Evolutionary conservation across 176 grass and related monocot species (phyloP).

Genomic region (Oryza nivara): DNA sequence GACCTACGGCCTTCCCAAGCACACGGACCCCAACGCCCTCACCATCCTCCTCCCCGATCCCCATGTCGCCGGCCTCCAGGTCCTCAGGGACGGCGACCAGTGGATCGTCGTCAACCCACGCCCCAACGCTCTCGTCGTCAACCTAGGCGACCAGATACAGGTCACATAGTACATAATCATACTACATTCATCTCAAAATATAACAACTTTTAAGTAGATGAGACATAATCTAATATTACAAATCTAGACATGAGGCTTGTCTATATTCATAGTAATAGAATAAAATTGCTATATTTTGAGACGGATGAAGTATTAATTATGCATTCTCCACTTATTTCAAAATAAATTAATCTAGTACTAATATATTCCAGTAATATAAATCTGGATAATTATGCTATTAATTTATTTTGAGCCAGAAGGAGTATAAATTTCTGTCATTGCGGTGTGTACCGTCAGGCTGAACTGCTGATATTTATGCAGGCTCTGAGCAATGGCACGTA

Average conservation of each 20-base stretch:
- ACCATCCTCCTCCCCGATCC: conserved; percentile 77
- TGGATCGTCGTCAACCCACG: conserved; percentile 68
- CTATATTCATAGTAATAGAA: accelerated
- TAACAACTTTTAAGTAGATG: no score
- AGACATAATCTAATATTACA: no score
- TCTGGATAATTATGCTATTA: no score
- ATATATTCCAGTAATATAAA: no score
- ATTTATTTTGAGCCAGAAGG: no score
- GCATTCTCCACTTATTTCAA: no score
- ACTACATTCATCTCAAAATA: accelerated
- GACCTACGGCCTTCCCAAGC: conserved; percentile 65
- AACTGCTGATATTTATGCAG: conserved; percentile 15
- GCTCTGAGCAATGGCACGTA: conserved; percentile 82
- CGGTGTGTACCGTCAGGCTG: not conserved
- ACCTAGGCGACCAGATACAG: conserved; percentile 87
- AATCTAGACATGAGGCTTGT: no score
- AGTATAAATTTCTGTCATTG: not conserved
- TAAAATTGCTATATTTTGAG: no score
- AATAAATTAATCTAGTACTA: no score
- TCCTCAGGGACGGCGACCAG: conserved; percentile 54
- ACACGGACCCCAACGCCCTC: conserved; percentile 80
- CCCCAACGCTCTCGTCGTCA: conserved; percentile 63
- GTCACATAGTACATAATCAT: not conserved
- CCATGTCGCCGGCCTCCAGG: conserved; percentile 73
- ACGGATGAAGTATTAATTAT: no score